Percentiles rank a stretch among this genome's conserved stretches.
Evolutionary conservation across 2,329 filamentous ascomycete genomes (phyloP).

Genomic region (Aurifilum marmelostoma): DNA sequence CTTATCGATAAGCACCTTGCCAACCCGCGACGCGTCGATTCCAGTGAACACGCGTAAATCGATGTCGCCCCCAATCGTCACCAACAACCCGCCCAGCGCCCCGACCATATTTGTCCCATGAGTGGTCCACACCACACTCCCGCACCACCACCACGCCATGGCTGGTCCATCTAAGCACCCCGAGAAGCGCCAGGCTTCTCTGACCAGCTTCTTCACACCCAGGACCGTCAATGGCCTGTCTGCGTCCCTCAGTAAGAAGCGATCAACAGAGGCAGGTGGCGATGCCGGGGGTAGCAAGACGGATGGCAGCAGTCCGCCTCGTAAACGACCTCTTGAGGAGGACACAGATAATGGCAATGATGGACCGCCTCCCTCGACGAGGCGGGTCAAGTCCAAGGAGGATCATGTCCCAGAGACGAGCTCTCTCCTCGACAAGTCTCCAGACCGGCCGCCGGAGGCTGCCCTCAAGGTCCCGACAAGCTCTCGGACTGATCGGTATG

Average conservation of each 20-base stretch:
- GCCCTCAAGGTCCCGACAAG: neutral
- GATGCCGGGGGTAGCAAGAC: slow-evolving; percentile 5
- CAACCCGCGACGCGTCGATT: slow-evolving; percentile 14
- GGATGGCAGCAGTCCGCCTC: slow-evolving; percentile 33
- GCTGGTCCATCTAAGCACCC: slow-evolving; percentile 44
- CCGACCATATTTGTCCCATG: neutral
- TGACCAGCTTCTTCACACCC: slow-evolving; percentile 83
- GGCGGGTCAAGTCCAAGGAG: slow-evolving; percentile 50
- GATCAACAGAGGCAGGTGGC: slow-evolving; percentile 27
- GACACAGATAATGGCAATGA: slow-evolving; percentile 50
- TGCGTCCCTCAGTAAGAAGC: slow-evolving; percentile 27
- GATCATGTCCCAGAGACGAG: slow-evolving; percentile 45
- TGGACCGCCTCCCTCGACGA: slow-evolving; percentile 43
- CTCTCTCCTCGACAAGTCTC: slow-evolving; percentile 45
- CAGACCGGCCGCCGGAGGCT: slow-evolving; percentile 35
- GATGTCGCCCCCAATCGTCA: neutral
- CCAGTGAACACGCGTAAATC: slow-evolving; percentile 15
- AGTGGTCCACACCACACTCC: slow-evolving; percentile 1
- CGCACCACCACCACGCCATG: slow-evolving; percentile 36
- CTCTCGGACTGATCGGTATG: slow-evolving; percentile 53
- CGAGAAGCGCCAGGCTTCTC: slow-evolving; percentile 74
- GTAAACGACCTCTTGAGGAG: slow-evolving; percentile 57
- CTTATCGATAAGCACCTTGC: slow-evolving; percentile 13
- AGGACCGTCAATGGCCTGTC: slow-evolving; percentile 54
- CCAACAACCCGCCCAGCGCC: neutral